Evolutionary conservation across 768 basidiomycete species (phyloP).

Genomic region (Phallus indusiatus): DNA sequence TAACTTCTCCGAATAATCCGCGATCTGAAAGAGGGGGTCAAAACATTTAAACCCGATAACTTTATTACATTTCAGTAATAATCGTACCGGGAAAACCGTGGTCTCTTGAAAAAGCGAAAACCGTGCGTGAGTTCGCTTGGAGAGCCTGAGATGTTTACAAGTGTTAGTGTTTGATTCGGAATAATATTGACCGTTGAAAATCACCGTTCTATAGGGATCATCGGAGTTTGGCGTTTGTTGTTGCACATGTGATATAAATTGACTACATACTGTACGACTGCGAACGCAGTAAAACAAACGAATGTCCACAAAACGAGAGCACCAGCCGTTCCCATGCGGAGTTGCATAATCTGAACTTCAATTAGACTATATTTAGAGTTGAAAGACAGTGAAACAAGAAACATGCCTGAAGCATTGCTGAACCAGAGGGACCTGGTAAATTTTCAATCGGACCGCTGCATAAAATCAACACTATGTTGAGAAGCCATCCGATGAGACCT

Average conservation of each 20-base stretch:
- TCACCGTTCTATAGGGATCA: neutral
- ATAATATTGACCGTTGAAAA: neutral
- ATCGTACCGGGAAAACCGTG: conserved; percentile 30
- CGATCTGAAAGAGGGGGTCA: conserved; percentile 50
- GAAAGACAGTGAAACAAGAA: neutral
- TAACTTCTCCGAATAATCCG: conserved; percentile 67
- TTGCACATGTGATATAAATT: neutral
- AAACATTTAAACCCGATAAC: neutral
- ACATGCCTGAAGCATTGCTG: conserved; percentile 57
- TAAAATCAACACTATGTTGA: conserved; percentile 80
- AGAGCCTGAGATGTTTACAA: conserved; percentile 33
- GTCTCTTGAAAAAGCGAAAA: conserved; percentile 81
- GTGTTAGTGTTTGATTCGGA: neutral
- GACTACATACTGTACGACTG: conserved; percentile 58
- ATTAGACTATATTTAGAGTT: neutral
- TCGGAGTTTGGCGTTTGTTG: neutral
- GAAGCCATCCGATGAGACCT: conserved; percentile 71
- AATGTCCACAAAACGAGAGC: conserved; percentile 73
- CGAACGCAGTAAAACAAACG: conserved; percentile 81
- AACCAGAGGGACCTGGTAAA: conserved; percentile 61
- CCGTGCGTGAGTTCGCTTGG: conserved; percentile 72
- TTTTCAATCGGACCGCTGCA: conserved; percentile 67
- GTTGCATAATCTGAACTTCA: conserved; percentile 51
- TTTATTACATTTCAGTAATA: conserved; percentile 1
- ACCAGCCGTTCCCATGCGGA: conserved; percentile 69